Percentiles rank a stretch among this genome's conserved stretches.
These are phyloP conservation scores for Albophoma yamanashiensis DNA, from an alignment of 2,329 filamentous ascomycete species.

Conservation along the genomic window DNA sequence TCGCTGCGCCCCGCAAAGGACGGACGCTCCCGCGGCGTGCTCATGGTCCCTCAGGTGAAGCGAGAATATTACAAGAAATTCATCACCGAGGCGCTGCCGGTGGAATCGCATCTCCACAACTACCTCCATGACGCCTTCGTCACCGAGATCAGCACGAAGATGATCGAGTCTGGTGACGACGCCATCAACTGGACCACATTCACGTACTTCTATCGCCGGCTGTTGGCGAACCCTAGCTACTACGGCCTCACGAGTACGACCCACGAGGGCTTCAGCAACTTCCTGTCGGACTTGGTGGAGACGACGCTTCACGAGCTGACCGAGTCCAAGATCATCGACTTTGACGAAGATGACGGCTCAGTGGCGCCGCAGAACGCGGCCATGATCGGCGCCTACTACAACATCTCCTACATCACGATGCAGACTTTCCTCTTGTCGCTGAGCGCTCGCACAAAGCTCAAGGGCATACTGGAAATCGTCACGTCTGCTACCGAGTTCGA, in stretches of 20 bases:
- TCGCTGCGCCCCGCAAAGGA: constrained; percentile 71
- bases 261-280: constrained; percentile 86
- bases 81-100: constrained; percentile 86
- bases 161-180: constrained; percentile 90
- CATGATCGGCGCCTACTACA: constrained; percentile 98
- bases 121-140: constrained; percentile 95
- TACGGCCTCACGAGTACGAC: constrained; percentile 84
- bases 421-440: constrained; percentile 94
- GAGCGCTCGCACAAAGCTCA: constrained; percentile 81
- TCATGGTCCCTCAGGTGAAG: constrained; percentile 93
- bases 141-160: constrained; percentile 92
- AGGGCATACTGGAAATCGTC: constrained; percentile 92
- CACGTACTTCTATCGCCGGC: constrained; percentile 92
- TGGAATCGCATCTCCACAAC: constrained; percentile 86
- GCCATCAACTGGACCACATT: constrained; percentile 98
- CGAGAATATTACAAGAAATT: constrained; percentile 99
- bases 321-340: constrained; percentile 90
- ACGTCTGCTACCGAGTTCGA: constrained; percentile 97
- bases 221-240: constrained; percentile 92
- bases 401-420: constrained; percentile 98
- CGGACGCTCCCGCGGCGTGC: constrained; percentile 75
- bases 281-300: constrained; percentile 90
- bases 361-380: constrained; percentile 87
- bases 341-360: constrained; percentile 87
- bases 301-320: constrained; percentile 80